Evolutionary conservation across 352 stramenopile species (phyloP).

Genomic region (Thraustochytrium striatum): DNA sequence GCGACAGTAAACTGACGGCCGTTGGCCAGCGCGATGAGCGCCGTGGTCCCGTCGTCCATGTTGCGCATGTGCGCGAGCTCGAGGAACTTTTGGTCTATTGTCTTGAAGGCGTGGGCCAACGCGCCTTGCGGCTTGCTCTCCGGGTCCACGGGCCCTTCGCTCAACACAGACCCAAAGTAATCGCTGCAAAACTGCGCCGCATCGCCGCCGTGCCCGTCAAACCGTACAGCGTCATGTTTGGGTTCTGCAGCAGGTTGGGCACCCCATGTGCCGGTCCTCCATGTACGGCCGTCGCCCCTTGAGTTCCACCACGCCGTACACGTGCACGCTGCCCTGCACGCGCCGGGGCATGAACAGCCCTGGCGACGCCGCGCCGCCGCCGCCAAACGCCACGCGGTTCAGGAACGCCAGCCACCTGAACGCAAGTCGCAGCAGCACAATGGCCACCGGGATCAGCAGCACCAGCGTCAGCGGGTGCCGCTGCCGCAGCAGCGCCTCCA

Average conservation of each 20-base stretch:
- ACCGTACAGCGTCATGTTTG: constrained; percentile 81
- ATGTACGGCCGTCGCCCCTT: constrained; percentile 70
- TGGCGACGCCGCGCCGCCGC: background rate
- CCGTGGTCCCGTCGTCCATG: constrained; percentile 76
- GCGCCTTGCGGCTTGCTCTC: background rate
- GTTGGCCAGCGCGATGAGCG: constrained; percentile 71
- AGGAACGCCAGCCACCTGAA: constrained; percentile 24
- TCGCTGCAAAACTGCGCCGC: constrained; percentile 68
- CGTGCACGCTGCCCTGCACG: constrained; percentile 13
- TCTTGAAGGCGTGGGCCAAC: constrained; percentile 36
- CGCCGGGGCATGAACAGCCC: constrained; percentile 31
- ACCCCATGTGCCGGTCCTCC: constrained; percentile 77
- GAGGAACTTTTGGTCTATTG: constrained; percentile 46
- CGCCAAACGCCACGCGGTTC: background rate
- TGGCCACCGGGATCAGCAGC: constrained; percentile 35
- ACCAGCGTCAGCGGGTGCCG: constrained; percentile 31
- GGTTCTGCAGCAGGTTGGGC: constrained; percentile 67
- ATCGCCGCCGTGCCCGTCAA: constrained; percentile 84
- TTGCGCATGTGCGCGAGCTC: constrained; percentile 14
- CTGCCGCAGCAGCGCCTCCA: constrained; percentile 10
- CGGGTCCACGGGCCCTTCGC: background rate
- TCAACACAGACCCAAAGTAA: constrained; percentile 33
- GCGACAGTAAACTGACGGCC: constrained; percentile 74
- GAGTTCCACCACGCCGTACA: constrained; percentile 42
- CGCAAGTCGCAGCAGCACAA: constrained; percentile 8